These are phyloP conservation scores for Pichiaceae sp. DNA, from an alignment of 1,139 yeast species.

Conservation along the genomic window DNA sequence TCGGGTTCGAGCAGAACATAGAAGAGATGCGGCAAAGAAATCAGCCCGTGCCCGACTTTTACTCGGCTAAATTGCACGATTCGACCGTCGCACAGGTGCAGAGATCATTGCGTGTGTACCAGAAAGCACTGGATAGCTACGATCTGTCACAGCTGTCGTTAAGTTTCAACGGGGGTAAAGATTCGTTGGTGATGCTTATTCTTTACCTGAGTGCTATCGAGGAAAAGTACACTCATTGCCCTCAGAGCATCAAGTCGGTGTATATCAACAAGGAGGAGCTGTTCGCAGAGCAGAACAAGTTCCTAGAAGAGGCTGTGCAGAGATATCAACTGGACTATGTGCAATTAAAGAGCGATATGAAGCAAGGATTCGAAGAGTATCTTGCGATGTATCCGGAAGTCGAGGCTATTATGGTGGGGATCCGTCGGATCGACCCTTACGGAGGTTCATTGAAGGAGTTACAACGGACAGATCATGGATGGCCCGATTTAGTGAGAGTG, in stretches of 20 bases:
- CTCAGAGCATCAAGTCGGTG: conserved; percentile 38
- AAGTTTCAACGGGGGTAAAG: conserved; percentile 88
- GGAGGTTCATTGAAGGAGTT: conserved; percentile 46
- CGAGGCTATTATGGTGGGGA: conserved; percentile 71
- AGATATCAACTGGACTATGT: conserved; percentile 39
- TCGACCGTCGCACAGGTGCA: conserved; percentile 24
- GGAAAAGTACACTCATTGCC: conserved; percentile 5
- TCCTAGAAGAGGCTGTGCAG: conserved; percentile 34
- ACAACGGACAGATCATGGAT: conserved; percentile 69
- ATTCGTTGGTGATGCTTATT: conserved; percentile 75
- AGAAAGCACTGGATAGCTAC: conserved; percentile 25
- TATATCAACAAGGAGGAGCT: conserved; percentile 65
- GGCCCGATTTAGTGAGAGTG: conserved; percentile 77
- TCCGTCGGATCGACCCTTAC: conserved; percentile 73
- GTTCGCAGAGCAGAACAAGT: conserved; percentile 52
- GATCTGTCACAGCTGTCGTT: conserved; percentile 53
- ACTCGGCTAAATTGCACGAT: conserved; percentile 10
- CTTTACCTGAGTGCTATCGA: conserved; percentile 50
- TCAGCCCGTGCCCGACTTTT: conserved; percentile 12
- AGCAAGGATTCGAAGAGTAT: conserved; percentile 57
- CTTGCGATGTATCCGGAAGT: conserved; percentile 38
- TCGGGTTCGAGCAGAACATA: conserved; percentile 12
- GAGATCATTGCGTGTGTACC: conserved; percentile 21
- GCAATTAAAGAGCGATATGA: conserved; percentile 42
- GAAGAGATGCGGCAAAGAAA: conserved; percentile 2